Base-by-base conservation (phyloP, 495 filamentous ascomycete genomes). In the Bombardia bombarda region DNA sequence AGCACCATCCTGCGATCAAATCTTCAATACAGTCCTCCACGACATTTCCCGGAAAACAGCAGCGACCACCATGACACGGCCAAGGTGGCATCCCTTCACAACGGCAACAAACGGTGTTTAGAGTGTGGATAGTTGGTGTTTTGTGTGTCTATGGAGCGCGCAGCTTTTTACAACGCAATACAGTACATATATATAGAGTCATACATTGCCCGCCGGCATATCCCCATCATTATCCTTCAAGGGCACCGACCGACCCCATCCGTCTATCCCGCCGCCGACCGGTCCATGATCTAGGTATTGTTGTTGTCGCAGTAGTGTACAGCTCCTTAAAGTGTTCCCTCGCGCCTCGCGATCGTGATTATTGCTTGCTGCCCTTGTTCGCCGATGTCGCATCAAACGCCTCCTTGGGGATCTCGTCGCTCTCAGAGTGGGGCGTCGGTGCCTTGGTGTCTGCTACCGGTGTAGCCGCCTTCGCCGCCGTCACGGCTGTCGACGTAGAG, bases 331-430 rank as follows among this genome's bases (percentile, higher is more conserved):
- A 46, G 14, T 7, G 28, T 8, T 26, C 20, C 17, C 17, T 21
- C 16, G 16, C 22, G 14, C 14, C 21, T 42, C 23, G 12, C 22
- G 33, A n/a, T n/a, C n/a, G n/a, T n/a, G 31, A 9, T 40, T 38
- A 53, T 51, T 55, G 47, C 48, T 57, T 30, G 43, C 50, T 58
- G 36, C 17, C 32, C 28, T 52, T 25, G 49, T 59, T 63, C 2
- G 56, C 58, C 21, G 35, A 35, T 1, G 58, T 60, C 22, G 58
- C 53, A 32, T 61, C 58, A 21, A 39, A 18, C 2, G 50, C 50
- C 35, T 43, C 25, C 43, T 52, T 49, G 1, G 56, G 57, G 8
- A 49, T 18, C 41, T 43, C 33, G 25, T 47, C 46, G n/a, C n/a
- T n/a, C n/a, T 36, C 13, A 1, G 21, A 42, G 4, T 42, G 19